Evolutionary conservation across 2,329 filamentous ascomycete genomes (phyloP).

Genomic region (Alternaria conjuncta): DNA sequence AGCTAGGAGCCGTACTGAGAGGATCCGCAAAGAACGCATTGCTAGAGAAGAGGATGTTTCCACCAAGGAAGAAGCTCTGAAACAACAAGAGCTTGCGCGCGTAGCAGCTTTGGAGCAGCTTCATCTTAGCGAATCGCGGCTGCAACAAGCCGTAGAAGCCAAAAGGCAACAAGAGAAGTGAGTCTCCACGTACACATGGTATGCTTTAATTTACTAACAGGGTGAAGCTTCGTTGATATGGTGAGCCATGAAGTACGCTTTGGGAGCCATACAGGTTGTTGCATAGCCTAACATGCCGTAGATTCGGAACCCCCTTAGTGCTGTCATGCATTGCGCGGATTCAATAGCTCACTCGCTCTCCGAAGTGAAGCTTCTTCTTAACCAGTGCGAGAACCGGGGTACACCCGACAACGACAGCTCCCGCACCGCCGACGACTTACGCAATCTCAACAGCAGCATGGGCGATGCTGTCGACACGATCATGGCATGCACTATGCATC

Average conservation of each 20-base stretch:
- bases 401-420: neutral
- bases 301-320: neutral
- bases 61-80: neutral
- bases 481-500: neutral
- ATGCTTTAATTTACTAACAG: neutral
- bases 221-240: neutral
- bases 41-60: neutral
- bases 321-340: neutral
- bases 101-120: neutral
- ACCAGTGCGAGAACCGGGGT: neutral
- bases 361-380: neutral
- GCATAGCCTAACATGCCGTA: neutral
- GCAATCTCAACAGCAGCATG: neutral
- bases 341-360: neutral
- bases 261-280: neutral
- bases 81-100: neutral
- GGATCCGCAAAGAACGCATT: neutral
- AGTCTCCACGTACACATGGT: neutral
- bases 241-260: neutral
- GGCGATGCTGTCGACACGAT: neutral
- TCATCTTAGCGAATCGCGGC: neutral
- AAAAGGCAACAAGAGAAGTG: neutral
- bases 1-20: neutral
- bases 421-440: neutral
- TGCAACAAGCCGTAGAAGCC: neutral